Evolutionary conservation across 257 asterid genomes (phyloP), one percentile per base, ranked within the genome.

Genomic region (Avicennia marina): DNA sequence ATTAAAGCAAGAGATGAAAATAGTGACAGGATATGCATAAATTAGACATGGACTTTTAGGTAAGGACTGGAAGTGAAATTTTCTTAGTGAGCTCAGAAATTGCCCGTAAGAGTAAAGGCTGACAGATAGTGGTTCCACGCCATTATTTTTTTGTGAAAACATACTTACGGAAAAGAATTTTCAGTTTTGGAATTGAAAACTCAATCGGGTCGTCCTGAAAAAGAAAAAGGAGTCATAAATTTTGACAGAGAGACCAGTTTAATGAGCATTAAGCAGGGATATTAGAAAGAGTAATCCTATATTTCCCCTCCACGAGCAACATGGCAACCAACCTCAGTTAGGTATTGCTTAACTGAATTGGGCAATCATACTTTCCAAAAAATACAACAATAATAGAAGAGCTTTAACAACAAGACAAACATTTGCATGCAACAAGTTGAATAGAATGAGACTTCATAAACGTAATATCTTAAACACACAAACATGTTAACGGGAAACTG

Each of bases 391-490:
- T n/a, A n/a, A n/a, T n/a, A n/a, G n/a, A n/a, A n/a, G n/a, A n/a
- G 19, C 13, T 9, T 18, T 12, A 15, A 26, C n/a, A 50, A 41
- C 40, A 40, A 24, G 49, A 49, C 13, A 22, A n/a, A n/a, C n/a
- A 41, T 16, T 29, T 11, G 33, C 49, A 63, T 13, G 57, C 49
- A 42, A 40, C 11, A 2, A 57, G 34, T n/a, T 56, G 42, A 65
- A 19, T 10, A 40, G 15, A 51, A 53, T 16, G 42, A 26, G 54
- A 43, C 27, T 51, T 47, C 56, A 47, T 56, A 40, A 56, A 56
- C 41, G 17, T 13, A 18, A 36, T 41, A 17, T n/a, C n/a, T n/a
- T n/a, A n/a, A n/a, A n/a, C n/a, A n/a, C n/a, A 13, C 26, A 18
- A n/a, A n/a, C n/a, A n/a, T 7, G 17, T 19, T 48, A 19, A 55